These are phyloP conservation scores for Aspergillus incahuasiensis DNA, from an alignment of 495 filamentous ascomycete genomes.

Conservation along the genomic window DNA sequence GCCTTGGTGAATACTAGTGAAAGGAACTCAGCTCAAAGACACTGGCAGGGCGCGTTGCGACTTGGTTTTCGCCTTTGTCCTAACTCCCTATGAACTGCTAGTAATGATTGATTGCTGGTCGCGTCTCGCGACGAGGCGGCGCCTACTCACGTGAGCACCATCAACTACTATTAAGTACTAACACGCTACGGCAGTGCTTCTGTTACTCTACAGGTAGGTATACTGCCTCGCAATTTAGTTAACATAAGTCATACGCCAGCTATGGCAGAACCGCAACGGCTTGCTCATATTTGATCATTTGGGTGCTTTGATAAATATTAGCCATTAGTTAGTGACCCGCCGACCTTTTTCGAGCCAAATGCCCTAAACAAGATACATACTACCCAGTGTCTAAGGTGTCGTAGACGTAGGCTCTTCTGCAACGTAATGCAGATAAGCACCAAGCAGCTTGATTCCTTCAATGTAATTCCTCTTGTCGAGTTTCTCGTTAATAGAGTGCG, in stretches of 20 bases:
- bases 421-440: slow-evolving; percentile 94
- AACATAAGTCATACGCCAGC: no score
- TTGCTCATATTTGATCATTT: no score
- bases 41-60: neutral
- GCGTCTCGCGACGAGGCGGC: slow-evolving; percentile 8
- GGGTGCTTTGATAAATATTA: no score
- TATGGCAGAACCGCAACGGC: no score
- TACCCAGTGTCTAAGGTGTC: neutral
- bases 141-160: neutral
- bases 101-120: slow-evolving; percentile 4
- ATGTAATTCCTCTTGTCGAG: slow-evolving; percentile 96
- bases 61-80: neutral
- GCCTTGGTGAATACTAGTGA: neutral
- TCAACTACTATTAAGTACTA: neutral
- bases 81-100: neutral
- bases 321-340: neutral
- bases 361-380: neutral
- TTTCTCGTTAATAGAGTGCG: slow-evolving; percentile 98
- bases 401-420: slow-evolving; percentile 78
- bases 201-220: no score
- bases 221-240: no score
- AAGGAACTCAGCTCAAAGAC: neutral
- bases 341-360: neutral
- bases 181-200: no score
- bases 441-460: slow-evolving; percentile 93